Conservation (phyloP, 1,139 yeast genomes). For the Debaryomyces fabryi region DNA sequence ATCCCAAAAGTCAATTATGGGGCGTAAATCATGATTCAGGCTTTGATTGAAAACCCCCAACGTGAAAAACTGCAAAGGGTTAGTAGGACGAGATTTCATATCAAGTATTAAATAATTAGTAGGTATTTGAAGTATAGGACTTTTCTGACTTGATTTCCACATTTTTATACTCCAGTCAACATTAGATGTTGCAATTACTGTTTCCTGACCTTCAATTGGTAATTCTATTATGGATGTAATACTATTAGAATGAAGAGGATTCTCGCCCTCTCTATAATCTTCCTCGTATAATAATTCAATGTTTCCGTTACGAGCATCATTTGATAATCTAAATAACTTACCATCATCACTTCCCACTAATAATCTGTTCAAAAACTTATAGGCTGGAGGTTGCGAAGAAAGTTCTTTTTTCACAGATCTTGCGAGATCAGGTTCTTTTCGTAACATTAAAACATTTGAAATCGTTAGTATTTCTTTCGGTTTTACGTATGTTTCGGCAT, state of each 20-base stretch:
- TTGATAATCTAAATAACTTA: slow-evolving; percentile 40
- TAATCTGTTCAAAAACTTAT: slow-evolving; percentile 32
- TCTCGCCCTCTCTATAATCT: slow-evolving; percentile 12
- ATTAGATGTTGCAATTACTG: slow-evolving; percentile 26
- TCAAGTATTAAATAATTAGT: slow-evolving; percentile 46
- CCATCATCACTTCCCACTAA: slow-evolving; percentile 54
- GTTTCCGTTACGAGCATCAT: slow-evolving; percentile 27
- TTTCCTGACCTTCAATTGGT: not conserved
- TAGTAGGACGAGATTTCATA: slow-evolving; percentile 45
- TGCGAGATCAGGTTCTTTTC: not conserved
- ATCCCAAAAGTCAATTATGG: slow-evolving; percentile 60
- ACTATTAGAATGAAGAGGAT: slow-evolving; percentile 17
- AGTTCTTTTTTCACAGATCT: slow-evolving; percentile 1
- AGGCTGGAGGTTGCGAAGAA: slow-evolving; percentile 17
- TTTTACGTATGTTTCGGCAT: not conserved
- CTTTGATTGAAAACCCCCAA: slow-evolving; percentile 38
- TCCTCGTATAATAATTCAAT: slow-evolving; percentile 27
- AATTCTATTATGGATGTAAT: slow-evolving; percentile 14
- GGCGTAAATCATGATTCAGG: slow-evolving; percentile 15
- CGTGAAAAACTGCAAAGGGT: slow-evolving; percentile 48
- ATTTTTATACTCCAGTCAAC: slow-evolving; percentile 35
- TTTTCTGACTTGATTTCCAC: slow-evolving; percentile 21
- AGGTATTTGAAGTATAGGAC: slow-evolving; percentile 27
- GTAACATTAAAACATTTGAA: not conserved
- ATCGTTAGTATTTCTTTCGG: not conserved